Conservation (phyloP, 2,329 filamentous ascomycete species). For the Stromatinia cepivora region DNA sequence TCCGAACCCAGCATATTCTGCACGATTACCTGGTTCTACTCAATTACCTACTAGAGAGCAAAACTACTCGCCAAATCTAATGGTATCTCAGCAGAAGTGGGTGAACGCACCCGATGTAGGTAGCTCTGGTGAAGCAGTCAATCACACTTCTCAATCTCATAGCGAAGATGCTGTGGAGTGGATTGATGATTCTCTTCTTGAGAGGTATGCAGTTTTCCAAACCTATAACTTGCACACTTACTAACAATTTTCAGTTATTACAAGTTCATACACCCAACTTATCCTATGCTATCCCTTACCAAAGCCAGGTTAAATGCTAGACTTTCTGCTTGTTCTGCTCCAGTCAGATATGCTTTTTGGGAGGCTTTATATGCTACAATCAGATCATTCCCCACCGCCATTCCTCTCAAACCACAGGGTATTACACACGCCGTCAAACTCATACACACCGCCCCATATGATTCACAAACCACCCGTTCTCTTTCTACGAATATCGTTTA, state of each 20-base stretch:
- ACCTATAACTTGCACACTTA: neutral
- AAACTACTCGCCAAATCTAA: conserved; percentile 39
- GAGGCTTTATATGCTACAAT: conserved; percentile 62
- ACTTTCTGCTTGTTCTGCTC: conserved; percentile 55
- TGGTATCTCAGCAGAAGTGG: conserved; percentile 38
- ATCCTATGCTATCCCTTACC: conserved; percentile 63
- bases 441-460: conserved; percentile 47
- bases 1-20: conserved; percentile 23
- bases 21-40: conserved; percentile 27
- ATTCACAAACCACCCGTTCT: conserved; percentile 45
- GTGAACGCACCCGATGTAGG: conserved; percentile 38
- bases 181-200: conserved; percentile 47
- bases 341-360: conserved; percentile 63
- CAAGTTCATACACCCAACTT: conserved; percentile 62
- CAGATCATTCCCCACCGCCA: conserved; percentile 51
- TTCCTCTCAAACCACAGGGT: conserved; percentile 40
- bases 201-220: conserved; percentile 40
- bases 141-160: conserved; percentile 30
- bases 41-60: conserved; percentile 33
- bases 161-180: conserved; percentile 43
- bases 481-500: conserved; percentile 53
- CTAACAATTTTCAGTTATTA: conserved; percentile 56
- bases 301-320: conserved; percentile 57
- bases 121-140: conserved; percentile 36
- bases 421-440: conserved; percentile 47